Conservation (phyloP, 1,284 basidiomycete species). For the Vanrija humicola region DNA sequence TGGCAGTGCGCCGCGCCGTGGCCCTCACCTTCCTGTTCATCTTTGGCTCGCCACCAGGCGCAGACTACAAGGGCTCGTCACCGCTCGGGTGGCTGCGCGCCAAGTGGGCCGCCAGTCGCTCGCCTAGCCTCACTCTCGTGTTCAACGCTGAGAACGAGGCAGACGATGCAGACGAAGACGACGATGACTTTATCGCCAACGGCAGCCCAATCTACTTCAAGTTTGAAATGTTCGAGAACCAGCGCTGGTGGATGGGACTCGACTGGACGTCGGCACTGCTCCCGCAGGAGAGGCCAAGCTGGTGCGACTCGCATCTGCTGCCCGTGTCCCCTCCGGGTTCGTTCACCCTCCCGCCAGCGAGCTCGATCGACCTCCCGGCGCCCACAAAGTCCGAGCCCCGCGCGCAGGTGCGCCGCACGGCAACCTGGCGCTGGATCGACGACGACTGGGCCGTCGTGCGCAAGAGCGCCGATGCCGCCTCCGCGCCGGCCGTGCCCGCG, state of each 20-base stretch:
- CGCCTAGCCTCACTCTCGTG: slow-evolving; percentile 40
- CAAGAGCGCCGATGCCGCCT: not conserved
- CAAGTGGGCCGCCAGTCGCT: slow-evolving; percentile 43
- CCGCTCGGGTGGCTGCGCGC: slow-evolving; percentile 38
- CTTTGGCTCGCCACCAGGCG: slow-evolving; percentile 41
- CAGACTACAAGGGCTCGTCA: slow-evolving; percentile 30
- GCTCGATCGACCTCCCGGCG: slow-evolving; percentile 51
- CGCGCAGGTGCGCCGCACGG: slow-evolving; percentile 60
- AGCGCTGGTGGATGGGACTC: slow-evolving; percentile 71
- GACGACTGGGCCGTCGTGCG: slow-evolving; percentile 69
- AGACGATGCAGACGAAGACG: slow-evolving; percentile 9
- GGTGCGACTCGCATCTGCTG: slow-evolving; percentile 57
- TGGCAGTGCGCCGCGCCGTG: slow-evolving; percentile 32
- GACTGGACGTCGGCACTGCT: slow-evolving; percentile 90
- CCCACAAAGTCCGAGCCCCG: slow-evolving; percentile 38
- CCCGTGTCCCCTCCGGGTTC: slow-evolving; percentile 54
- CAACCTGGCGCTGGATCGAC: slow-evolving; percentile 81
- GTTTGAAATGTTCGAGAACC: slow-evolving; percentile 88
- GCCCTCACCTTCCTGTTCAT: slow-evolving; percentile 40
- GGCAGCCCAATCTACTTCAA: slow-evolving; percentile 62
- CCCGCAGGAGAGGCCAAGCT: slow-evolving; percentile 83
- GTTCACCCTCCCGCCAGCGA: slow-evolving; percentile 45
- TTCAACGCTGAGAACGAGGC: not conserved
- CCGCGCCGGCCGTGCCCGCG: not conserved
- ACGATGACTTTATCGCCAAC: slow-evolving; percentile 19